These are phyloP conservation scores for Stagonosporopsis chrysanthemi DNA, from an alignment of 2,329 filamentous ascomycete species.

Conservation along the genomic window DNA sequence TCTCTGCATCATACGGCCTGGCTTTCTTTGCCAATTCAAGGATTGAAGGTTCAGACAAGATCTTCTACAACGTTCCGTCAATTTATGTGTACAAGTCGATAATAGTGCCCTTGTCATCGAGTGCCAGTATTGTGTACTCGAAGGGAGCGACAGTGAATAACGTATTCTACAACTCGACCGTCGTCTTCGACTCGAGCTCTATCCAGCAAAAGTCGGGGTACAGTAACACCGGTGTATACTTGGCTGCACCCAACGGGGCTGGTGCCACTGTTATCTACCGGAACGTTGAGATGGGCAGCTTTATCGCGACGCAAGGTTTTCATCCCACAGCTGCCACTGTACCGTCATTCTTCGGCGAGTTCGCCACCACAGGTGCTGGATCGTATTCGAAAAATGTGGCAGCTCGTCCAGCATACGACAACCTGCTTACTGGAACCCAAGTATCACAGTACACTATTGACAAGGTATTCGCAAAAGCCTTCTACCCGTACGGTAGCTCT, in stretches of 20 bases:
- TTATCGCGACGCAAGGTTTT: slow-evolving; percentile 51
- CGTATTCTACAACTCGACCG: slow-evolving; percentile 47
- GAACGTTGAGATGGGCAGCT: slow-evolving; percentile 48
- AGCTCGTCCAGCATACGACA: slow-evolving; percentile 47
- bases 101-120: slow-evolving; percentile 50
- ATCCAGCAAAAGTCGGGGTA: slow-evolving; percentile 42
- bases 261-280: slow-evolving; percentile 54
- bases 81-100: slow-evolving; percentile 56
- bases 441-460: slow-evolving; percentile 46
- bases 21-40: slow-evolving; percentile 56
- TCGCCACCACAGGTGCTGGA: slow-evolving; percentile 51
- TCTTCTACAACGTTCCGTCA: slow-evolving; percentile 52
- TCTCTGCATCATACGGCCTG: slow-evolving; percentile 42
- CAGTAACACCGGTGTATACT: slow-evolving; percentile 53
- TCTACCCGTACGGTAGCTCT: slow-evolving; percentile 44
- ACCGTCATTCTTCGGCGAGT: slow-evolving; percentile 53
- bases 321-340: slow-evolving; percentile 32
- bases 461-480: slow-evolving; percentile 48
- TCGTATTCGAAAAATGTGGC: slow-evolving; percentile 50
- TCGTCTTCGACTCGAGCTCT: slow-evolving; percentile 53
- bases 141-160: slow-evolving; percentile 40
- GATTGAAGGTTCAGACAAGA: slow-evolving; percentile 54
- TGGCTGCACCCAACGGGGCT: slow-evolving; percentile 53
- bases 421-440: slow-evolving; percentile 42
- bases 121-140: slow-evolving; percentile 51